Base-by-base conservation (phyloP, 176 grass and related monocot species). In the Calamus simplicifolius region DNA sequence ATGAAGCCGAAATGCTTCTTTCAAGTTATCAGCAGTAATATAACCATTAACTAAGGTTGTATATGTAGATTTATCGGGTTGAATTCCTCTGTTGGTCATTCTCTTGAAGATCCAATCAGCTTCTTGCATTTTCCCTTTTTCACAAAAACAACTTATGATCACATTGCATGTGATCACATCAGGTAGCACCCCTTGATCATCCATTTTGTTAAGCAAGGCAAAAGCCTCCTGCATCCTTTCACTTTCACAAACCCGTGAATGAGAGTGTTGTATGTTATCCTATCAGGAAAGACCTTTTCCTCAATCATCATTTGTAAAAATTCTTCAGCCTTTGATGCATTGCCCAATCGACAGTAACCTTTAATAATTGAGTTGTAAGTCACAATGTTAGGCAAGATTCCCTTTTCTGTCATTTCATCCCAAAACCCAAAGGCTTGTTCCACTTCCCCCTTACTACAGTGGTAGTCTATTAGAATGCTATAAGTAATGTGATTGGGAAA, bases 301-400 rank as follows among this genome's bases (percentile, higher is more conserved):
- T 68, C 27, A 6, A 35, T 67, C 87, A 97, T 97, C 52, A 58
- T 78, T 62, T 73, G 68, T 69, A 88, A 82, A 54, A 97, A 91
- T 4, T 76, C 57, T 48, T 88, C 62, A 38, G 78, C 93, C 75
- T 85, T 88, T 27, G 17, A 48, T 29, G 71, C 57, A 75, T 88
- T 66, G 26, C 87, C 84, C 26, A 75, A 82, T 29, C 75, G 69
- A 50, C 93, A 98, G 66, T 81, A 85, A 61, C 87, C 93, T 67
- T 98, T 92, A 60, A 92, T 52, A 59, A 92, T 81, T 51, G 84
- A 91, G 78, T 98, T 98, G 70, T 78, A 98, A 50, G 81, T 98
- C 69, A 76, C 80, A 52, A 98, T 78, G 31, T 85, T 92, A 69
- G 87, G 84, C 30, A 60, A 74, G 75, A 88, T 68, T 26, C 78